Evolutionary conservation across 257 asterid genomes (phyloP), one percentile per base, ranked within the genome.

Genomic region (Solanum raphanifolium): DNA sequence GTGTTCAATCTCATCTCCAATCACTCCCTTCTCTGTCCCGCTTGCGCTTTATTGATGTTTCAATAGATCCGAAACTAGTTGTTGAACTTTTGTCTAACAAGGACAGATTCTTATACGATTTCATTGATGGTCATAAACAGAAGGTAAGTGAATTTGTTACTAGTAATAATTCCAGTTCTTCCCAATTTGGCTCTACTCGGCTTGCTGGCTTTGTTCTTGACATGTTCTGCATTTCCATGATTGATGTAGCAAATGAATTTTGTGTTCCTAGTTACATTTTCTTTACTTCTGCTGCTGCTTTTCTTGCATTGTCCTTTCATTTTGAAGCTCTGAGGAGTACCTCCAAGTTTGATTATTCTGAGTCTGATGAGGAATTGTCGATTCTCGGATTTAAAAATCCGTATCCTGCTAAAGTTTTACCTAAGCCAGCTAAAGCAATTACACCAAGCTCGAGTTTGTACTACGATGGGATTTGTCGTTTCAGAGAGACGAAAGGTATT

Each of bases 371-470:
- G 0, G 86, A 88, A 20, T 78, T 90, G 31, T n/a, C n/a, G 0
- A 48, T 92, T 20, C 91, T 90, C 16, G 84, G 90, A 25, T 92
- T 88, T 15, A 35, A 58, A 27, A 43, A 52, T 21, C 92, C 83
- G 5, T 89, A 91, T 36, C 93, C 95, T 13, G 90, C 87, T 3
- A 90, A 79, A 39, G 81, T 89, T 1, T 58, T 90, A 20, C 93
- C 93, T n/a, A 10, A 39, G 6, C 7, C 34, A 4, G 38, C 88
- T 72, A 8, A 88, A 21, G 82, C 87, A 9, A 75, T 71, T 87
- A 81, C 78, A 15, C 87, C 83, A 23, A 88, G 62, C 58, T 84
- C 87, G 6, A 84, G 7, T 39, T 23, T 84, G 74, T 84, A 60
- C 78, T 84, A 36, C 12, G 13, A 84, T 62, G 87, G 74, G 1